These are phyloP conservation scores for Plasmodium malariae DNA, from an alignment of 169 alveolate species.

Conservation along the genomic window DNA sequence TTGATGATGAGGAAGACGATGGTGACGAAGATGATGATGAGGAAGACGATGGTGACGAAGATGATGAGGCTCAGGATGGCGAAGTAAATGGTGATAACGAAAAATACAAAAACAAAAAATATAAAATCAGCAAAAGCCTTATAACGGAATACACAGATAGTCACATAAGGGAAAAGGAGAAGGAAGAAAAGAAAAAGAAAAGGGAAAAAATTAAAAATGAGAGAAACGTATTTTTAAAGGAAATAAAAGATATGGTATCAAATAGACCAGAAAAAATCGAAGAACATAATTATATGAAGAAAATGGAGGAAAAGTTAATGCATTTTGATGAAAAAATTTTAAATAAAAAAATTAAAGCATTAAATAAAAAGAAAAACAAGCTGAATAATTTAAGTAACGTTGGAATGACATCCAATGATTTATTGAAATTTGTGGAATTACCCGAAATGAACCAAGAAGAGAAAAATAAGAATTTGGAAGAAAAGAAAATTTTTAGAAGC, in stretches of 20 bases:
- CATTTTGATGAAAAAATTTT: constrained; percentile 70
- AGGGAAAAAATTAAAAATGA: constrained; percentile 71
- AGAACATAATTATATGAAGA: constrained; percentile 79
- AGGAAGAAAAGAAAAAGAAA: constrained; percentile 73
- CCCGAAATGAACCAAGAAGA: constrained; percentile 65
- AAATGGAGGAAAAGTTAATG: constrained; percentile 76
- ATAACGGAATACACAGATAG: constrained; percentile 78
- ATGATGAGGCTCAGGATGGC: constrained; percentile 16
- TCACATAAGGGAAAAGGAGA: constrained; percentile 71
- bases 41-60: constrained; percentile 49
- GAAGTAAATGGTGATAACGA: background rate
- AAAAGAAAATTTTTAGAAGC: constrained; percentile 65
- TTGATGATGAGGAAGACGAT: constrained; percentile 7
- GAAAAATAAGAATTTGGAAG: constrained; percentile 20
- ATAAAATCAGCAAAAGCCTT: constrained; percentile 71
- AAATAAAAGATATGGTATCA: constrained; percentile 68
- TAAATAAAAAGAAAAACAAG: constrained; percentile 49
- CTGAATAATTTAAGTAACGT: constrained; percentile 69
- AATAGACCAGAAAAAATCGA: constrained; percentile 78
- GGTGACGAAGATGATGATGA: constrained; percentile 48
- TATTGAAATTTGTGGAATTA: constrained; percentile 74
- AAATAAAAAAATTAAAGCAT: constrained; percentile 50
- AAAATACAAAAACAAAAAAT: constrained; percentile 46
- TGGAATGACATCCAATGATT: constrained; percentile 76
- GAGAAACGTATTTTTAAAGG: constrained; percentile 60